Percentiles rank a stretch among this genome's conserved stretches.
Conservation (phyloP, 2,329 filamentous ascomycete species). For the Cladosporium sp. region DNA sequence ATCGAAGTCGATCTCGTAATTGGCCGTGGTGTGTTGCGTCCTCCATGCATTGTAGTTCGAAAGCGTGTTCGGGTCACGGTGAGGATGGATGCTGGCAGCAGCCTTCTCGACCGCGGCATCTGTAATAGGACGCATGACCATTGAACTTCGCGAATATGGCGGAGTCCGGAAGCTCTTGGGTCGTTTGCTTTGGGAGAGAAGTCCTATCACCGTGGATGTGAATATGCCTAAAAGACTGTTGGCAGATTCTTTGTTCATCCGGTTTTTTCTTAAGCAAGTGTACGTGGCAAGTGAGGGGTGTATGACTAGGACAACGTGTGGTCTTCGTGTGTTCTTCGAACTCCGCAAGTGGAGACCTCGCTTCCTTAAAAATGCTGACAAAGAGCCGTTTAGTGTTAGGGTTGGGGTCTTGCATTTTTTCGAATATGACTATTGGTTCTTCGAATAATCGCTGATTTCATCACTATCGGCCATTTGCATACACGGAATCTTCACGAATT, state of each 20-base stretch:
- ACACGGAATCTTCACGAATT: background rate
- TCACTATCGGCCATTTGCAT: background rate
- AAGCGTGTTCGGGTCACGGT: constrained; percentile 77
- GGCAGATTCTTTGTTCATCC: constrained; percentile 11
- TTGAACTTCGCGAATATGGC: background rate
- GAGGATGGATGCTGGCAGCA: constrained; percentile 36
- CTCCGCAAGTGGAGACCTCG: background rate
- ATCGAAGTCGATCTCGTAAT: constrained; percentile 81
- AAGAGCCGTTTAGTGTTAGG: background rate
- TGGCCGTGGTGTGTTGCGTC: constrained; percentile 78
- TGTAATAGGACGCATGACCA: constrained; percentile 13
- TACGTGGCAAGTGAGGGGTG: background rate
- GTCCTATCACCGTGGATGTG: background rate
- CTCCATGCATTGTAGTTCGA: constrained; percentile 89
- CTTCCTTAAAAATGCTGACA: background rate
- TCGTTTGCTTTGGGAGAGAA: background rate
- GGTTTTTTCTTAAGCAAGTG: background rate
- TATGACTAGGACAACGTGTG: background rate
- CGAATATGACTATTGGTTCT: background rate
- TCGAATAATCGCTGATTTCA: background rate
- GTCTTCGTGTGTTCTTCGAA: too few relatives aligned
- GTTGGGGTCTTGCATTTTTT: background rate
- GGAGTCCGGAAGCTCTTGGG: background rate
- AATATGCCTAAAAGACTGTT: constrained; percentile 11
- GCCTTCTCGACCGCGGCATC: constrained; percentile 22